phyloP scores from a whole-genome alignment of 1,139 yeast species.

The Hemisphaericaspora xylofermentans region DNA sequence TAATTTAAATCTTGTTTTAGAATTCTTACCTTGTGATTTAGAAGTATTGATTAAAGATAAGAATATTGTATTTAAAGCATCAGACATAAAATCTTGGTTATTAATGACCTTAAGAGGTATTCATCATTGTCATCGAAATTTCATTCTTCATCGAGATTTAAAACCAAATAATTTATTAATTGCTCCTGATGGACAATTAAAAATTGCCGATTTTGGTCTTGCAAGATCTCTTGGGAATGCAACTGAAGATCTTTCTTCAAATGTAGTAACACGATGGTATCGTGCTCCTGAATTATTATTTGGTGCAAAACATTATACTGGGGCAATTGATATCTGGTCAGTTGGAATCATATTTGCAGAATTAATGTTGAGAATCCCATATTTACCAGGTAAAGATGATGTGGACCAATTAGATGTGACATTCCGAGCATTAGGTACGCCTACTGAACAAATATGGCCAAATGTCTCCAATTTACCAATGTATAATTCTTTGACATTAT shows the following conservation, averaged over 20 bases:
- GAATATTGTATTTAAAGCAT: conserved; percentile 71
- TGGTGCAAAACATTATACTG: conserved; percentile 86
- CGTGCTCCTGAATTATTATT: conserved; percentile 90
- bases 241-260: conserved; percentile 80
- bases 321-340: conserved; percentile 91
- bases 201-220: conserved; percentile 95
- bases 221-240: conserved; percentile 82
- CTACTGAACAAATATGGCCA: conserved; percentile 91
- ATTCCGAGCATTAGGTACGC: conserved; percentile 92
- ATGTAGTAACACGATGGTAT: conserved; percentile 97
- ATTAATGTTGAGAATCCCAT: conserved; percentile 90
- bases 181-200: conserved; percentile 83
- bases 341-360: conserved; percentile 96
- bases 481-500: conserved; percentile 67
- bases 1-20: conserved; percentile 82
- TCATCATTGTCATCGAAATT: conserved; percentile 92
- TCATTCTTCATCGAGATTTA: conserved; percentile 84
- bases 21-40: conserved; percentile 86
- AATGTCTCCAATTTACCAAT: conserved; percentile 78
- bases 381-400: conserved; percentile 90
- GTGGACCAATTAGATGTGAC: conserved; percentile 87
- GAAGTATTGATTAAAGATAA: conserved; percentile 87
- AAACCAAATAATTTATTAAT: conserved; percentile 80
- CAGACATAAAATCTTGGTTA: conserved; percentile 92
- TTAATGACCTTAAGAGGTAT: conserved; percentile 92